Conservation (phyloP, 1,284 basidiomycete species). For the Leccinum pallidistipes region DNA sequence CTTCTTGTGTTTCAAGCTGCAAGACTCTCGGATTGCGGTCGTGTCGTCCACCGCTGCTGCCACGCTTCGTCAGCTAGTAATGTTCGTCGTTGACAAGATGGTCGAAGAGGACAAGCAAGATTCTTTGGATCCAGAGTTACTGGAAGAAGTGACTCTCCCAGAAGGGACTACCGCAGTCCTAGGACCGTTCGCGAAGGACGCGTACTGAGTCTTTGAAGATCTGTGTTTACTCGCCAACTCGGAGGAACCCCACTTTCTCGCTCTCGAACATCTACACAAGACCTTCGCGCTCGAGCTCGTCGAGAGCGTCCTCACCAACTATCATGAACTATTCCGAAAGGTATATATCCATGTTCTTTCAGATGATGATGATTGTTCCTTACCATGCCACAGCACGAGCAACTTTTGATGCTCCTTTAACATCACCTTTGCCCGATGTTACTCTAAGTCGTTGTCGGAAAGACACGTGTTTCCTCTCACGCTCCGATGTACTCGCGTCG, state of each 20-base stretch:
- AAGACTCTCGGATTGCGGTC: constrained; percentile 93
- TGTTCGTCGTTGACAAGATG: constrained; percentile 98
- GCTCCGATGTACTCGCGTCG: constrained; percentile 87
- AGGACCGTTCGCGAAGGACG: constrained; percentile 82
- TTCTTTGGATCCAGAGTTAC: constrained; percentile 32
- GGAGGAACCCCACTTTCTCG: constrained; percentile 82
- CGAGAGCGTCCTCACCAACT: constrained; percentile 96
- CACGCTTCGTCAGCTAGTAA: constrained; percentile 93
- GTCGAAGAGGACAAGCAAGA: constrained; percentile 72
- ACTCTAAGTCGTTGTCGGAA: constrained; percentile 82
- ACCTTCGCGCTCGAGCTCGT: constrained; percentile 96
- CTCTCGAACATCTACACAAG: constrained; percentile 83
- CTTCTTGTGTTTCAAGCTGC: constrained; percentile 90
- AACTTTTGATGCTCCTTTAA: constrained; percentile 81
- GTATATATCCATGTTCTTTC: constrained; percentile 32
- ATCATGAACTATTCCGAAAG: constrained; percentile 84
- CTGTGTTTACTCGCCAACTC: constrained; percentile 80
- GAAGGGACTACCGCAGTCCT: constrained; percentile 62
- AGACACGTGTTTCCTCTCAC: constrained; percentile 85
- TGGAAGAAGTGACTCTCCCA: constrained; percentile 56
- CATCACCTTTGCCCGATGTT: constrained; percentile 91
- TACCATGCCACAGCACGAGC: constrained; percentile 58
- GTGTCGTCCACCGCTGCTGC: constrained; percentile 98
- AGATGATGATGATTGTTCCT: neutral
- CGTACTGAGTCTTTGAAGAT: constrained; percentile 88